These are phyloP conservation scores for Colletotrichum costaricense DNA, from an alignment of 2,329 filamentous ascomycete species.

Conservation along the genomic window DNA sequence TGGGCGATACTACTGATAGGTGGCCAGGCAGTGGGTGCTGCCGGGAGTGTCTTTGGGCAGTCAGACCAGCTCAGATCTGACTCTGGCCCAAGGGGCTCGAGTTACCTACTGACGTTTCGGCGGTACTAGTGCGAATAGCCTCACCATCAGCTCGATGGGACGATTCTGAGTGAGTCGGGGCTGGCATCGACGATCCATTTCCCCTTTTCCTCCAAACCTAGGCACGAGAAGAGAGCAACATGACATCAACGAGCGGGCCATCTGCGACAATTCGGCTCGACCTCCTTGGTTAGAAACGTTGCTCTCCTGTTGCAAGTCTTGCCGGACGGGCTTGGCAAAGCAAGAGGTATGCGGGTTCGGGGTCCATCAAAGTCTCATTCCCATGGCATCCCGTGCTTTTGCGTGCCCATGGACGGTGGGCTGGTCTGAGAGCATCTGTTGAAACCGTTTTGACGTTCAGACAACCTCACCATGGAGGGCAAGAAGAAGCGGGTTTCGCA, in stretches of 20 bases:
- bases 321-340: conserved; percentile 20
- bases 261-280: conserved; percentile 28
- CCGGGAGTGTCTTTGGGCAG: no score
- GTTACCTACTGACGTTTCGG: conserved; percentile 10
- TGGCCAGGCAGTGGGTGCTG: no score
- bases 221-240: not conserved
- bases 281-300: not conserved
- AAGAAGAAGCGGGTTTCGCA: conserved; percentile 25
- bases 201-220: not conserved
- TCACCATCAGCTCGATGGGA: conserved; percentile 15
- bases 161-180: not conserved
- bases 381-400: not conserved
- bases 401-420: conserved; percentile 7
- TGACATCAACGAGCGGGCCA: conserved; percentile 23
- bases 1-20: not conserved
- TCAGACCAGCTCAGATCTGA: not conserved
- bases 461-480: conserved; percentile 23
- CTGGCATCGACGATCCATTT: conserved; percentile 1
- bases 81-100: not conserved
- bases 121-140: conserved; percentile 21
- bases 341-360: not conserved
- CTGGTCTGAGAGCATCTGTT: conserved; percentile 12
- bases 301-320: conserved; percentile 19
- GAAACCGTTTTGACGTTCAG: conserved; percentile 33
- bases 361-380: conserved; percentile 2